These are phyloP conservation scores for Helminthosporium solani DNA, from an alignment of 2,329 filamentous ascomycete genomes.

Conservation along the genomic window DNA sequence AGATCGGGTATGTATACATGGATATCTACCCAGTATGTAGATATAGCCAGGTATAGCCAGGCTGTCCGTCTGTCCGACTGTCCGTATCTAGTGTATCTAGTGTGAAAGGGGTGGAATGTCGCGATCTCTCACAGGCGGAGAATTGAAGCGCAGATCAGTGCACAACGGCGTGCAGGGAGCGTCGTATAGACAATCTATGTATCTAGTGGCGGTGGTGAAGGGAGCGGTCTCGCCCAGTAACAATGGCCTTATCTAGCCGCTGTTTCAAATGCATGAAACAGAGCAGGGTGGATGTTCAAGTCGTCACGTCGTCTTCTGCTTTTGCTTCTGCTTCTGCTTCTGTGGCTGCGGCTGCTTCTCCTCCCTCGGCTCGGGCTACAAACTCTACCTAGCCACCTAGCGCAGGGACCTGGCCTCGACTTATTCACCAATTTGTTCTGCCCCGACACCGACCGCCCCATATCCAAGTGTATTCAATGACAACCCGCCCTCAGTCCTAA, in stretches of 20 bases:
- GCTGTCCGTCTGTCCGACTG: no score
- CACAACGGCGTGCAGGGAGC: no score
- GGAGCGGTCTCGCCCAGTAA: neutral
- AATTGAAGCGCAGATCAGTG: neutral
- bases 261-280: neutral
- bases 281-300: neutral
- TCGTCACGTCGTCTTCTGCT: neutral
- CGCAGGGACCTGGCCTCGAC: neutral
- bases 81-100: no score
- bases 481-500: conserved; percentile 1
- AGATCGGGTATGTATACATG: neutral
- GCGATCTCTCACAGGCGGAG: neutral
- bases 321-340: neutral
- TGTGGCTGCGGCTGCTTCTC: neutral
- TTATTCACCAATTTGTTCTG: conserved; percentile 1
- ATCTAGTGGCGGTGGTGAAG: neutral
- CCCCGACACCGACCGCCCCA: neutral
- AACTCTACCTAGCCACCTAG: no score
- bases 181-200: no score
- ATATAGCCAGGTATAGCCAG: no score
- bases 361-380: conserved; percentile 1
- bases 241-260: neutral
- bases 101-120: no score
- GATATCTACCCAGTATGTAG: no score
- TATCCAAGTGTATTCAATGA: neutral